Evolutionary conservation across 495 filamentous ascomycete species (phyloP).

Genomic region (Podospora comata): DNA sequence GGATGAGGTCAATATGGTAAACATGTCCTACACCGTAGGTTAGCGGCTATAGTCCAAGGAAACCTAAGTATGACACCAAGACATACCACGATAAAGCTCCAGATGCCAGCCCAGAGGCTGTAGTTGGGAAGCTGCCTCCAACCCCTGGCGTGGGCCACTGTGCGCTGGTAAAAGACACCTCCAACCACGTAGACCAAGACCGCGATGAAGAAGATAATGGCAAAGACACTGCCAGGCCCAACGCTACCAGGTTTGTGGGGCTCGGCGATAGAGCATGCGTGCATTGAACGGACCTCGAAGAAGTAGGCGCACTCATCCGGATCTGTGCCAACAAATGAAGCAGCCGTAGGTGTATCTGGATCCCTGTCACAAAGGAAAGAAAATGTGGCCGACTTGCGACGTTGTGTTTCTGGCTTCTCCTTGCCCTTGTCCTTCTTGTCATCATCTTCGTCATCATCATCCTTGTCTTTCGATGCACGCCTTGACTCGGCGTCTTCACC

Average conservation of each 20-base stretch:
- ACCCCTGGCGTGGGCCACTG: constrained; percentile 89
- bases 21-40: constrained; percentile 62
- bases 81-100: constrained; percentile 73
- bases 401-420: constrained; percentile 43
- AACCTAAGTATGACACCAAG: constrained; percentile 29
- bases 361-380: constrained; percentile 91
- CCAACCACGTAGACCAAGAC: constrained; percentile 86
- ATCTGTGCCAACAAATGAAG: constrained; percentile 79
- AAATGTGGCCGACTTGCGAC: constrained; percentile 82
- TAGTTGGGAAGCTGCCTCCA: constrained; percentile 97
- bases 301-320: constrained; percentile 91
- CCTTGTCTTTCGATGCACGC: constrained; percentile 31
- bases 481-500: background rate
- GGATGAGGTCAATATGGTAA: constrained; percentile 75
- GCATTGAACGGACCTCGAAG: constrained; percentile 86
- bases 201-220: constrained; percentile 82
- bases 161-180: constrained; percentile 92
- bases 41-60: background rate
- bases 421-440: constrained; percentile 30
- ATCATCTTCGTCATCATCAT: constrained; percentile 30
- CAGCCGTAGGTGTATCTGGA: constrained; percentile 52
- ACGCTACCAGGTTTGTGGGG: constrained; percentile 64
- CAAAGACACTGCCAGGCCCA: constrained; percentile 85
- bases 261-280: constrained; percentile 68
- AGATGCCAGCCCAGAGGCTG: constrained; percentile 83